Percentiles rank a stretch among this genome's conserved stretches.
Evolutionary conservation across 2,329 filamentous ascomycete species (phyloP).

Genomic region (Didymella pomorum): DNA sequence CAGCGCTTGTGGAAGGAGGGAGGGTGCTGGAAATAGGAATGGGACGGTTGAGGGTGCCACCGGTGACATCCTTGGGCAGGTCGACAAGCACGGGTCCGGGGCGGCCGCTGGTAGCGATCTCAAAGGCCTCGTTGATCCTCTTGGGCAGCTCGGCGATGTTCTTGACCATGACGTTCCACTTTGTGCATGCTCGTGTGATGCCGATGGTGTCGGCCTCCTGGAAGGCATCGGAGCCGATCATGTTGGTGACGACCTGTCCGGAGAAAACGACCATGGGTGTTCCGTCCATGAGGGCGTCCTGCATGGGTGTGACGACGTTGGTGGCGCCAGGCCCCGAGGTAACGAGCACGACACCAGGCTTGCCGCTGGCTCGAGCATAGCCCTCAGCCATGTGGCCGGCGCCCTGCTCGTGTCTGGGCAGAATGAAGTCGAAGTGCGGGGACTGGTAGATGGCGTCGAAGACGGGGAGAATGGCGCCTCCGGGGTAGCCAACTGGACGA

Average conservation of each 20-base stretch:
- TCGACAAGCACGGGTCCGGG: constrained; percentile 96
- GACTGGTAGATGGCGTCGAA: constrained; percentile 99
- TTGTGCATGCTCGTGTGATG: constrained; percentile 93
- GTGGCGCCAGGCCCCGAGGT: constrained; percentile 97
- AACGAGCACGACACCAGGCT: constrained; percentile 93
- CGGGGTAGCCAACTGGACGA: constrained; percentile 73
- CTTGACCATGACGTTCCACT: constrained; percentile 99
- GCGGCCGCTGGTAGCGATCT: constrained; percentile 93
- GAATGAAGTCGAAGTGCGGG: constrained; percentile 92
- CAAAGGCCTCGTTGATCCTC: constrained; percentile 96
- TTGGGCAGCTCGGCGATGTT: constrained; percentile 90
- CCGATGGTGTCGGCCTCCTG: constrained; percentile 95
- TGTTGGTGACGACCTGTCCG: constrained; percentile 87
- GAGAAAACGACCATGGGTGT: constrained; percentile 96
- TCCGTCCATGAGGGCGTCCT: constrained; percentile 93
- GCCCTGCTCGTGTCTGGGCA: constrained; percentile 95
- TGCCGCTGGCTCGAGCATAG: constrained; percentile 91
- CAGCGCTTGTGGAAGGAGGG: constrained; percentile 83
- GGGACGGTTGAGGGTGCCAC: constrained; percentile 78
- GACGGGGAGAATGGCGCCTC: constrained; percentile 94
- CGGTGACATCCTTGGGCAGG: constrained; percentile 95
- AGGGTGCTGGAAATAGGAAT: constrained; percentile 80
- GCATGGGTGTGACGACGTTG: constrained; percentile 95
- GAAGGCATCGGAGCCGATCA: constrained; percentile 95
- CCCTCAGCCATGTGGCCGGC: constrained; percentile 99